A percentile compares a stretch with the other conserved stretches of the same genome.
phyloP scores from a whole-genome alignment of 1,139 yeast genomes.

The Saccharomyces hybrid region DNA sequence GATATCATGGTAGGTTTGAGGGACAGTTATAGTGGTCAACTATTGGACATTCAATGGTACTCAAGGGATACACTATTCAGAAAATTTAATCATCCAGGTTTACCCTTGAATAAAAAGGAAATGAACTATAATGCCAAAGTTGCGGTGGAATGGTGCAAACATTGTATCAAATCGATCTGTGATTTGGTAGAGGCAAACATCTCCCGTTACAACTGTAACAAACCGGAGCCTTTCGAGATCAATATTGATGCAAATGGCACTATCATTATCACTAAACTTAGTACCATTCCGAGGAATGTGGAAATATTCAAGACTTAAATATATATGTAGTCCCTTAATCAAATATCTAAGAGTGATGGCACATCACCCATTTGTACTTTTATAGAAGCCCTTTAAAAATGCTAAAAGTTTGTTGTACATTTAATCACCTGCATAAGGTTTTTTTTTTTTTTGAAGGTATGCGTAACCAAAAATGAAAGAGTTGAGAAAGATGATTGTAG shows the following conservation, averaged over 20 bases:
- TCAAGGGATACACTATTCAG: slow-evolving; percentile 16
- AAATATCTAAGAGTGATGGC: no score
- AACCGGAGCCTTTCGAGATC: slow-evolving; percentile 16
- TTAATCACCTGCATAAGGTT: no score
- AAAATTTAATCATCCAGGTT: slow-evolving; percentile 15
- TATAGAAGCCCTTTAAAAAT: not conserved
- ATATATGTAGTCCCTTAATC: no score
- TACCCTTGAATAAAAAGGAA: slow-evolving; percentile 11
- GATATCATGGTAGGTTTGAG: slow-evolving; percentile 27
- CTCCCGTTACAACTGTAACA: not conserved
- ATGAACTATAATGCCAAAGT: slow-evolving; percentile 23
- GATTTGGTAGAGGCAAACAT: slow-evolving; percentile 12
- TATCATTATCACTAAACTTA: slow-evolving; percentile 3
- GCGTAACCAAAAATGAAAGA: not conserved
- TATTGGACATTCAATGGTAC: slow-evolving; percentile 19
- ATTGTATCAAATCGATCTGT: slow-evolving; percentile 16
- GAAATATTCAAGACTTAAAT: not conserved
- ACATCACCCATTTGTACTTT: no score
- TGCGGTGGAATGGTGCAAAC: slow-evolving; percentile 26
- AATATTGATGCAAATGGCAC: slow-evolving; percentile 7
- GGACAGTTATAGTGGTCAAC: slow-evolving; percentile 19
- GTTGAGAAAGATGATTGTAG: no score
- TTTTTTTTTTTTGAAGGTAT: not conserved
- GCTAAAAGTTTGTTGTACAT: no score
- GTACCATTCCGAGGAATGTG: slow-evolving; percentile 2